These are phyloP conservation scores for Arachis hypogaea DNA, from an alignment of 306 rosid species.

Conservation along the genomic window DNA sequence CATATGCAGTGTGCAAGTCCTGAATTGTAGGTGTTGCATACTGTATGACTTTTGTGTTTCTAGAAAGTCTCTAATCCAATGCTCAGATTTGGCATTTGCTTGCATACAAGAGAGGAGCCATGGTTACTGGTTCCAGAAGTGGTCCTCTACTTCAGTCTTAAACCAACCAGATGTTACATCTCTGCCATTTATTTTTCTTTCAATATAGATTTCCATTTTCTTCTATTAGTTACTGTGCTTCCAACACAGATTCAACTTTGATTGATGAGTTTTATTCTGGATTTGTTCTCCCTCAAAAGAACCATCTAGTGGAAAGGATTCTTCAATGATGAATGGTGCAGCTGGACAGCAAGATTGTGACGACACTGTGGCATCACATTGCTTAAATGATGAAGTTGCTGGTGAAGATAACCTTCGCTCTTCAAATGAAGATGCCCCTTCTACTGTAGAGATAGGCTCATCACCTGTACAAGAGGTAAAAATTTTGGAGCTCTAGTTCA, in stretches of 20 bases:
- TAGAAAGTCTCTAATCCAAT: slow-evolving; percentile 1
- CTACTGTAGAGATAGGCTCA: slow-evolving; percentile 59
- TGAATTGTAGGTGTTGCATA: slow-evolving; percentile 17
- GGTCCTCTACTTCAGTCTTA: too few relatives aligned
- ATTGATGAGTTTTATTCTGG: slow-evolving; percentile 39
- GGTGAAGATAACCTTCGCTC: slow-evolving; percentile 41
- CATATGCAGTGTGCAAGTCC: slow-evolving; percentile 9
- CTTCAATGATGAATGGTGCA: slow-evolving; percentile 40
- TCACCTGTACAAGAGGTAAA: slow-evolving; percentile 78
- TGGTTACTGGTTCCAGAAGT: too few relatives aligned
- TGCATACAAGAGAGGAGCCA: too few relatives aligned
- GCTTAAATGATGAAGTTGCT: slow-evolving; percentile 42
- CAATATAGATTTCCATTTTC: not conserved
- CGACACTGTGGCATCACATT: slow-evolving; percentile 42
- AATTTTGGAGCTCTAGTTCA: slow-evolving; percentile 60
- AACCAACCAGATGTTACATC: slow-evolving; percentile 7
- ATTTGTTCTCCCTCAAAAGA: slow-evolving; percentile 50
- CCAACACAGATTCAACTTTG: slow-evolving; percentile 19
- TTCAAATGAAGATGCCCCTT: slow-evolving; percentile 45
- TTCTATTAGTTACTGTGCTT: slow-evolving; percentile 19
- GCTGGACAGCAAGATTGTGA: slow-evolving; percentile 44
- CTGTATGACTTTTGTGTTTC: slow-evolving; percentile 19
- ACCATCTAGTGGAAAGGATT: slow-evolving; percentile 40
- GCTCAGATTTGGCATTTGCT: slow-evolving; percentile 22
- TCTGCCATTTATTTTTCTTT: slow-evolving; percentile 10